Conservation (phyloP, 2,329 filamentous ascomycete genomes). For the Hypoxylon sp. region DNA sequence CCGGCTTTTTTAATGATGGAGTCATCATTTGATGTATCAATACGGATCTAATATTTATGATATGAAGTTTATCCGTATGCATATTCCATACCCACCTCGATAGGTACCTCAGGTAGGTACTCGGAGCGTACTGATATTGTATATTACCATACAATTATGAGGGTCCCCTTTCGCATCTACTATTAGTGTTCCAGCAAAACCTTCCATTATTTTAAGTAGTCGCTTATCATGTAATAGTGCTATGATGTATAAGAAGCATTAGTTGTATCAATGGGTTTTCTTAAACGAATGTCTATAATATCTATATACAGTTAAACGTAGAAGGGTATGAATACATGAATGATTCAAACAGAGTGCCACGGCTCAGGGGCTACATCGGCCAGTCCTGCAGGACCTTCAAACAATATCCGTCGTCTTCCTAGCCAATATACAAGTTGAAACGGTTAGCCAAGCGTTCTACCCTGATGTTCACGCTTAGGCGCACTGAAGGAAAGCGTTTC, state of each 20-base stretch:
- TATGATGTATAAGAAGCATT: not conserved
- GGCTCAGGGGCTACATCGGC: not conserved
- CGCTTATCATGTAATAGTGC: not conserved
- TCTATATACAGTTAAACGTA: not conserved
- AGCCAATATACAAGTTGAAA: slow-evolving; percentile 1
- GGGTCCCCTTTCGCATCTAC: no score
- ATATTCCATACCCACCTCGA: no score
- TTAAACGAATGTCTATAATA: not conserved
- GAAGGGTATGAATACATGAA: not conserved
- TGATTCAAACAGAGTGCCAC: not conserved
- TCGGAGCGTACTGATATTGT: no score
- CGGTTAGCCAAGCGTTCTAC: not conserved
- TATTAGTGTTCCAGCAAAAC: no score
- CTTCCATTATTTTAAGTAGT: no score
- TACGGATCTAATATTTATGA: no score
- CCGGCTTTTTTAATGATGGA: not conserved
- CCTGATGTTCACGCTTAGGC: not conserved
- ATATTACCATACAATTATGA: no score
- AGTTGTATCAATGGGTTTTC: not conserved
- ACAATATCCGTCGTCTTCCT: not conserved
- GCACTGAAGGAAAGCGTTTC: slow-evolving; percentile 22
- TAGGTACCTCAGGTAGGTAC: no score
- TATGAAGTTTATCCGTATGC: no score
- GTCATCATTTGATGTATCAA: no score
- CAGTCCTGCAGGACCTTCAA: not conserved